Evolutionary conservation across 441 rosid species (phyloP).

Genomic region (Gossypium davidsonii): DNA sequence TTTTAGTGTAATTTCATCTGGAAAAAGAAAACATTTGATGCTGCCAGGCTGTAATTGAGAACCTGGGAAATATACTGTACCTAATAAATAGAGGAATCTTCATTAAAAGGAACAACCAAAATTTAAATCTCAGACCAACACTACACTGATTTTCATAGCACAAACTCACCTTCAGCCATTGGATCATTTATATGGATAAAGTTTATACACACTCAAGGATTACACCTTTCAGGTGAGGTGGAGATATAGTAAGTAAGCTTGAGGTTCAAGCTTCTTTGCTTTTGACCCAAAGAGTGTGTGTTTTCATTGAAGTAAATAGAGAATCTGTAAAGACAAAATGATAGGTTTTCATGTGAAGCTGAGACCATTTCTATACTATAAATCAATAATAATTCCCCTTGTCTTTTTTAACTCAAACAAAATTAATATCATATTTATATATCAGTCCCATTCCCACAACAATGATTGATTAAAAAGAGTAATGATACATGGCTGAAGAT

Average conservation of each 20-base stretch:
- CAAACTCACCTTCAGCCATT: too few species aligned
- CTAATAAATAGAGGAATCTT: background rate
- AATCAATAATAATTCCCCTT: too few species aligned
- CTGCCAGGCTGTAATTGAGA: background rate
- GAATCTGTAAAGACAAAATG: background rate
- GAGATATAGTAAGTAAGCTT: background rate
- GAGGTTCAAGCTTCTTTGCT: background rate
- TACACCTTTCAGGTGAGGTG: background rate
- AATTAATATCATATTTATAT: too few species aligned
- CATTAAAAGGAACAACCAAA: too few species aligned
- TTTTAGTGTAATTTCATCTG: background rate
- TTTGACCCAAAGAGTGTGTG: background rate
- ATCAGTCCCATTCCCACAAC: background rate
- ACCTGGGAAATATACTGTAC: background rate
- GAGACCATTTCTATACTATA: background rate
- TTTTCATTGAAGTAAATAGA: background rate
- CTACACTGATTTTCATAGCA: too few species aligned
- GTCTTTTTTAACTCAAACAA: too few species aligned
- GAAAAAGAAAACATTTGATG: background rate
- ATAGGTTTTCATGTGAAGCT: background rate
- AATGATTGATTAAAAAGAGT: background rate
- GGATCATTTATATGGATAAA: too few species aligned
- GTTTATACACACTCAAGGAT: too few species aligned
- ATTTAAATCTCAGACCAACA: too few species aligned
- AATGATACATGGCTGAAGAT: background rate